Evolutionary conservation across 78 protist genomes (phyloP), one percentile per base, ranked within the genome.

Genomic region (Dictyostelium citrinum): DNA sequence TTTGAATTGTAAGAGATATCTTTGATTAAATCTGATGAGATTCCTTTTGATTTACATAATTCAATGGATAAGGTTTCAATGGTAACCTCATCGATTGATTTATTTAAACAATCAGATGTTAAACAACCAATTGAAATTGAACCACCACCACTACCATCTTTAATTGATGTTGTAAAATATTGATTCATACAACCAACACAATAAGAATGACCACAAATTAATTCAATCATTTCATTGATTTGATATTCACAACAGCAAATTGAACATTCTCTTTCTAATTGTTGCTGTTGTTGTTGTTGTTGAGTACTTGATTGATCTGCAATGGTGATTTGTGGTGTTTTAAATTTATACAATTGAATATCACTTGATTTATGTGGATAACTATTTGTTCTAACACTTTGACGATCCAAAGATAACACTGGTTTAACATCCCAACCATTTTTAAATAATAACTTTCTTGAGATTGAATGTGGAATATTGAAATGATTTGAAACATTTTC

Each of bases 101-200:
- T 55, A 35, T 80, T 80, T 31, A 31, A 14, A 82, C 88, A 82
- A 51, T 75, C 82, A 7, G 6, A 1, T 0, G n/a, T 10, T 33
- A 51, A 45, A 39, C 91, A 84, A 75, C 39, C 8, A 75, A 84
- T 75, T 3, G 76, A 55, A 31, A 58, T 22, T 12, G 37, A 24
- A 27, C 45, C 61, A 55, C 5, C 33, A 72, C 83, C 91, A 75
- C 77, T 84, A 55, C 91, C 91, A 84, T 84, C 91, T 1, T 58
- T 41, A 58, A 75, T 43, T 12, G 83, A 75, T 2, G 79, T 43
- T 9, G 22, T 4, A 4, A 75, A 33, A 60, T 84, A 84, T 3
- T 4, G 16, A 7, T 33, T 5, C 33, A 84, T 7, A 75, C 91
- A 84, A 39, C 20, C 61, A n/a, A 12, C n/a, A 70, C 91, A 84